Percentiles rank a stretch among this genome's conserved stretches.
phyloP scores from a whole-genome alignment of 768 basidiomycete genomes.

The Amanita exitialis region DNA sequence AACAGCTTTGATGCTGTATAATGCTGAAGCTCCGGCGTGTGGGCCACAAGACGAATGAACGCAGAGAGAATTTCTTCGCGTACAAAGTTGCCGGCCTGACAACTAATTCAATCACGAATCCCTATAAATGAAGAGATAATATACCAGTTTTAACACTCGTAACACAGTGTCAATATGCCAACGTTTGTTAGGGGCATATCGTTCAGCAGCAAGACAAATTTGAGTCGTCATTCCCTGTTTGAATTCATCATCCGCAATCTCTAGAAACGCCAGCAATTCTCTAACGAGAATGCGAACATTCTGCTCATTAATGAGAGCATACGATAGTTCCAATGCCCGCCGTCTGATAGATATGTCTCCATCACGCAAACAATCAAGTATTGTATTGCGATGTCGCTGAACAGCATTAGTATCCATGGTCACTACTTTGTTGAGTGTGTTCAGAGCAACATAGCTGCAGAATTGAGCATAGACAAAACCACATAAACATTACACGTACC shows the following conservation, averaged over 20 bases:
- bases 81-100: slow-evolving; percentile 93
- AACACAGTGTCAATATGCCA: slow-evolving; percentile 99
- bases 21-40: slow-evolving; percentile 93
- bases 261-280: slow-evolving; percentile 91
- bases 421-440: slow-evolving; percentile 97
- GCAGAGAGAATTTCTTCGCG: slow-evolving; percentile 91
- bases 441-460: slow-evolving; percentile 87
- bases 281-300: slow-evolving; percentile 89
- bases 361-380: slow-evolving; percentile 98
- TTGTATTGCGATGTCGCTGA: slow-evolving; percentile 94
- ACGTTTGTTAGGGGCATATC: slow-evolving; percentile 94
- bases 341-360: slow-evolving; percentile 98
- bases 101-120: background rate
- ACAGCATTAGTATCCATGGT: slow-evolving; percentile 97
- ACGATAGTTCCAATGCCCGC: slow-evolving; percentile 92
- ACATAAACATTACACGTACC: slow-evolving; percentile 39
- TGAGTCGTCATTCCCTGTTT: slow-evolving; percentile 98
- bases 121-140: slow-evolving; percentile 15
- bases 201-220: slow-evolving; percentile 89
- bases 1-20: slow-evolving; percentile 93
- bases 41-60: slow-evolving; percentile 92
- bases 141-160: slow-evolving; percentile 80
- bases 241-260: slow-evolving; percentile 98
- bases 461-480: background rate
- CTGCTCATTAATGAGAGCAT: slow-evolving; percentile 91